Evolutionary conservation across 108 stramenopile genomes (phyloP).

Genomic region (Chaetoceros muelleri): DNA sequence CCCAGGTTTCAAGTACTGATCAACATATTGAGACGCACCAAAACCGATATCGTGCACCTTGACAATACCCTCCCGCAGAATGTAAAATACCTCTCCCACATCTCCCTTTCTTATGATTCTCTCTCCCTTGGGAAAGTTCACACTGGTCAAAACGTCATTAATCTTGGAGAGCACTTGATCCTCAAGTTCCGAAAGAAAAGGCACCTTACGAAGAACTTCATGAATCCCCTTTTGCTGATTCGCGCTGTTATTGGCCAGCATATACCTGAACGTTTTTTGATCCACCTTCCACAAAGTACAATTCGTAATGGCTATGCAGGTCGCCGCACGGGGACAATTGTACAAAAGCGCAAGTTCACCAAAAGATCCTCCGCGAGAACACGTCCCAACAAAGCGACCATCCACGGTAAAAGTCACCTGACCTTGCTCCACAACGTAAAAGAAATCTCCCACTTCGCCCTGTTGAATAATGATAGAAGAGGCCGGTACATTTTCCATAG

Average conservation of each 20-base stretch:
- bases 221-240: slow-evolving; percentile 23
- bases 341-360: slow-evolving; percentile 83
- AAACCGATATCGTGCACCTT: slow-evolving; percentile 86
- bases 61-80: slow-evolving; percentile 81
- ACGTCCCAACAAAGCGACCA: slow-evolving; percentile 71
- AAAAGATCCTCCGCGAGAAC: slow-evolving; percentile 77
- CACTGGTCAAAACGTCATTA: slow-evolving; percentile 73
- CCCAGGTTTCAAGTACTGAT: slow-evolving; percentile 51
- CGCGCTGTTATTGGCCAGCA: slow-evolving; percentile 81
- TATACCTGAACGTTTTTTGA: slow-evolving; percentile 78
- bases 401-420: slow-evolving; percentile 80
- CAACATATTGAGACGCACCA: slow-evolving; percentile 64
- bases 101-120: slow-evolving; percentile 85
- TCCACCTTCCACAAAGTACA: slow-evolving; percentile 85
- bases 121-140: slow-evolving; percentile 73
- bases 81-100: slow-evolving; percentile 91
- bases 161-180: slow-evolving; percentile 56
- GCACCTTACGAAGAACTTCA: slow-evolving; percentile 21
- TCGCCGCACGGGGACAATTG: slow-evolving; percentile 87
- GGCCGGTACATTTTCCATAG: slow-evolving; percentile 62
- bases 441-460: slow-evolving; percentile 80
- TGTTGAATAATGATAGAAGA: slow-evolving; percentile 84
- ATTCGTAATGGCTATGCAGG: slow-evolving; percentile 59
- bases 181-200: slow-evolving; percentile 70
- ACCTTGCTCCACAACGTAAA: slow-evolving; percentile 85